Conservation (phyloP, 176 grass and related monocot species). For the Guadua angustifolia region DNA sequence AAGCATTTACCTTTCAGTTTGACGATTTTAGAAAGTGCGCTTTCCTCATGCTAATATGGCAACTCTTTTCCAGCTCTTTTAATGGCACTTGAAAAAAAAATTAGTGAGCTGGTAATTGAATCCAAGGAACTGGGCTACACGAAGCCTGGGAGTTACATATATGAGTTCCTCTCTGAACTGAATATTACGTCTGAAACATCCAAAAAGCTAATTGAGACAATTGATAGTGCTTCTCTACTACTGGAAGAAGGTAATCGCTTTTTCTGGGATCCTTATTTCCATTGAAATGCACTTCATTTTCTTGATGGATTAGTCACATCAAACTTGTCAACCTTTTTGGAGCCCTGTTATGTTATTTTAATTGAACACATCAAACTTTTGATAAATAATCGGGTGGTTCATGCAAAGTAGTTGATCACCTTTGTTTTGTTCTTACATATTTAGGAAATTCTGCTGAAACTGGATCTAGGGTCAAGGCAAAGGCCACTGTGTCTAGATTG, state of each 20-base stretch:
- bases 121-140: conserved; percentile 91
- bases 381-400: conserved; percentile 20
- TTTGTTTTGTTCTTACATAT: conserved; percentile 46
- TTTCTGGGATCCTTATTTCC: conserved; percentile 21
- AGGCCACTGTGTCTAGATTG: conserved; percentile 75
- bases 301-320: conserved; percentile 8
- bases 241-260: conserved; percentile 83
- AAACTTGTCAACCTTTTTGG: conserved; percentile 7
- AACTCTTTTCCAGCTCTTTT: conserved; percentile 73
- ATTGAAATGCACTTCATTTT: conserved; percentile 26
- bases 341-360: conserved; percentile 36
- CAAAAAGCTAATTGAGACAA: conserved; percentile 88
- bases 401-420: conserved; percentile 33
- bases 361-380: conserved; percentile 4
- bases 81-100: conserved; percentile 83
- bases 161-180: conserved; percentile 88
- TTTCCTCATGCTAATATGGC: conserved; percentile 26
- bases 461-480: conserved; percentile 56
- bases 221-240: conserved; percentile 84
- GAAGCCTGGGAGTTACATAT: conserved; percentile 77
- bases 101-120: conserved; percentile 70
- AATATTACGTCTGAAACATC: conserved; percentile 91
- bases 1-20: conserved; percentile 39
- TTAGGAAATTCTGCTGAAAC: conserved; percentile 67
- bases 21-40: conserved; percentile 24